Percentiles rank a stretch among this genome's conserved stretches.
Evolutionary conservation across 495 filamentous ascomycete genomes (phyloP).

Genomic region (Penicillium samsonianum): DNA sequence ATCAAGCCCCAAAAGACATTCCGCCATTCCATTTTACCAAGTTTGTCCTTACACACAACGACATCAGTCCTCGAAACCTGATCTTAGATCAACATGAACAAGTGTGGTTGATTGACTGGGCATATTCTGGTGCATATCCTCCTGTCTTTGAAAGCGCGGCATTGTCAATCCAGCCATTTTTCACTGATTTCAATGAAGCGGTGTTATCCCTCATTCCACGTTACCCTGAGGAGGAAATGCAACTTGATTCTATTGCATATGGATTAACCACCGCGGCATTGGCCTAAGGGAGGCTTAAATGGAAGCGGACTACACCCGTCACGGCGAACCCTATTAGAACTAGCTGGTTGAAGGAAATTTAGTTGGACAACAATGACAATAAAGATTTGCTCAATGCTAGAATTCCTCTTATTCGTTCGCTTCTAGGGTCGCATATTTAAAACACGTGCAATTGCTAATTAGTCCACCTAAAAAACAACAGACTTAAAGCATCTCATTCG

Average conservation of each 20-base stretch:
- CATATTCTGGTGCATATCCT: slow-evolving; percentile 31
- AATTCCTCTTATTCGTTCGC: too few relatives aligned
- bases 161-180: slow-evolving; percentile 15
- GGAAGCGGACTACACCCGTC: too few relatives aligned
- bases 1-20: slow-evolving; percentile 5
- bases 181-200: slow-evolving; percentile 25
- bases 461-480: too few relatives aligned
- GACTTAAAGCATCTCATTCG: too few relatives aligned
- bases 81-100: slow-evolving; percentile 25
- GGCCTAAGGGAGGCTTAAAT: slow-evolving; percentile 7
- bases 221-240: slow-evolving; percentile 21
- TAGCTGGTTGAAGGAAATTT: too few relatives aligned
- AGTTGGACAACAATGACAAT: too few relatives aligned
- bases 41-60: slow-evolving; percentile 32
- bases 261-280: slow-evolving; percentile 55
- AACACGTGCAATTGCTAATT: too few relatives aligned
- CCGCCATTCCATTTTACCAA: slow-evolving; percentile 23
- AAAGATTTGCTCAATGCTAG: too few relatives aligned
- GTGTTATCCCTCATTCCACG: slow-evolving; percentile 23
- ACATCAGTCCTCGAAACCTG: slow-evolving; percentile 34
- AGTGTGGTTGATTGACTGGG: slow-evolving; percentile 34
- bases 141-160: slow-evolving; percentile 28
- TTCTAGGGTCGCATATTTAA: too few relatives aligned
- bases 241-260: slow-evolving; percentile 27
- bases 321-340: too few relatives aligned